Evolutionary conservation across 345 rosid genomes (phyloP), one percentile per base, ranked within the genome.

Genomic region (Salix suchowensis): DNA sequence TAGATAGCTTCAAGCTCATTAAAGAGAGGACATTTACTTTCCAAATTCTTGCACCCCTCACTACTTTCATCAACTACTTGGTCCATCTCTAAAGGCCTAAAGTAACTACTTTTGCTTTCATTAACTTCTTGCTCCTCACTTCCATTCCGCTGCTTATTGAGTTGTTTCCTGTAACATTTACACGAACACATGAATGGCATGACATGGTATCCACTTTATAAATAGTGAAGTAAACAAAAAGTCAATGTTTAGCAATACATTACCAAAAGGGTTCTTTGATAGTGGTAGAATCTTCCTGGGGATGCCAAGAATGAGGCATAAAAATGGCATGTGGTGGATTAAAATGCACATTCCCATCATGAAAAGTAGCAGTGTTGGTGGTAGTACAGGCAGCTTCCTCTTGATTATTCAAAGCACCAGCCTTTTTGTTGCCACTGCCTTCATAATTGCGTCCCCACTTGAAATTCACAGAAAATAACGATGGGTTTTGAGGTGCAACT

Each of bases 1-100:
- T 78, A 85, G 18, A 87, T 83, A 13, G 84, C 89, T 74, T 85
- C 88, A 40, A 87, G 88, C 80, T 85, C 89, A 19, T 79, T 81
- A 46, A 74, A 84, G 14, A 76, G 52, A 60, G 73, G 55, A 68
- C 34, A 78, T 73, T 81, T 84, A 66, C 48, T 58, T 48, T 69
- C 87, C 75, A 70, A 68, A 66, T 81, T 65, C 68, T 66, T 62
- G 74, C 68, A 58, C 46, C 71, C 82, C 67, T 68, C 85, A n/a
- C 62, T 64, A 40, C 36, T 66, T 39, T 44, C 66, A 74, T 68
- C 76, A 4, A 66, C 55, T 44, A 70, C 54, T 55, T 74, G 44
- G 46, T 65, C 55, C 26, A 30, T 15, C 12, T 16, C 34, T n/a
- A 66, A 68, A 15, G 36, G 39, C 19, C 28, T 58, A 65, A 52